Base-by-base conservation (phyloP, 1,139 yeast genomes). In the Hansenula sp. region DNA sequence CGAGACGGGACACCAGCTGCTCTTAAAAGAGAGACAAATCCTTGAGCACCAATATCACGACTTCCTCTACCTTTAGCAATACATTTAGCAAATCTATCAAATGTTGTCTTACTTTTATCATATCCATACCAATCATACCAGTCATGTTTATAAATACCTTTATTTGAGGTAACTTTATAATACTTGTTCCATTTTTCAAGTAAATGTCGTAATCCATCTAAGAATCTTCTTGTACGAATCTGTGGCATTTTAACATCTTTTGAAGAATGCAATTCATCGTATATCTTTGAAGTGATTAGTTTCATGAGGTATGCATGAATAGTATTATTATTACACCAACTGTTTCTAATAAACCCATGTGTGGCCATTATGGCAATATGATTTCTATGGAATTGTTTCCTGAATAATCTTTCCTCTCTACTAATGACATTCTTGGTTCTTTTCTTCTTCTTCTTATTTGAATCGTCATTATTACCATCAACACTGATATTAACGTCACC, bases 21-120 rank as follows among this genome's bases (percentile, higher is more conserved):
- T 47, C 98, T 66, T 39, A 90, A 62, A 3, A 91, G 58, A 0
- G 88, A 79, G 10, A 89, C 90, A 65, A 89, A 90, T 0, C 96
- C 97, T 57, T 89, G 96, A 0, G 94, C 90, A 0, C 86, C 87
- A 7, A 88, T 48, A 57, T 93, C 98, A 34, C 88, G 66, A 2
- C 89, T 79, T 0, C 99, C 99, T 24, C 73, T 67, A 31, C 76
- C 74, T 16, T 67, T 62, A 1, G 61, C 44, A 1, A 84, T 59
- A 17, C 72, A 58, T 29, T 63, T 61, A 13, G 60, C 57, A 55
- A 84, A 84, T 27, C 65, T 65, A 4, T 56, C 50, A 37, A 65
- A 62, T 13, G 65, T 59, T 33, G 74, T 65, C 50, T 37, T 58
- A 42, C 65, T 38, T 34, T 50, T 43, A 43, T 45, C 39, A 36